phyloP scores from a whole-genome alignment of 345 rosid genomes.

The Cardiospermum halicacabum region DNA sequence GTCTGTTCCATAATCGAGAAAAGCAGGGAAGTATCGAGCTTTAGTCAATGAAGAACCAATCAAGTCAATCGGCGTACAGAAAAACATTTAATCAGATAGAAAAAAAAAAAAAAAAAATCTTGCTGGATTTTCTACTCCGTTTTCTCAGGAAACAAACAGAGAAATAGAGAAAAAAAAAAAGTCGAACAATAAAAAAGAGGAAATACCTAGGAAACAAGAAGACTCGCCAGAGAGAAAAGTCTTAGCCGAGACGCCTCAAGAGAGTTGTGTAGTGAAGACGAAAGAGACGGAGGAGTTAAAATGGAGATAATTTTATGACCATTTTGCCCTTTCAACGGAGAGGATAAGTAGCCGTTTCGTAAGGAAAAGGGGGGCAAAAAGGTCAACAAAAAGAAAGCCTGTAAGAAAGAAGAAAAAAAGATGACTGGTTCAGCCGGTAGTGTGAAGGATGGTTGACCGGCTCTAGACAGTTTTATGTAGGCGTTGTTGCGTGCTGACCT shows the following conservation, averaged over 20 bases:
- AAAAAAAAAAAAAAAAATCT: not conserved
- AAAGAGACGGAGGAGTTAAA: not conserved
- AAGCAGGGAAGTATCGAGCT: not conserved
- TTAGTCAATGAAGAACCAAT: not conserved
- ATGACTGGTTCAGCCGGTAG: constrained; percentile 34
- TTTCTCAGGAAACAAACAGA: constrained; percentile 17
- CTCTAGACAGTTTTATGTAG: not conserved
- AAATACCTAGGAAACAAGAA: not conserved
- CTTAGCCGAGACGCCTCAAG: constrained; percentile 8
- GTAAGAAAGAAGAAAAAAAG: not conserved
- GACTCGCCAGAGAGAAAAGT: constrained; percentile 8
- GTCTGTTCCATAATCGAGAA: not conserved
- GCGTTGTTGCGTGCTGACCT: not conserved
- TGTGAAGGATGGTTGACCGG: constrained; percentile 14
- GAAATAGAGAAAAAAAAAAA: not conserved
- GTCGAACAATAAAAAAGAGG: not conserved
- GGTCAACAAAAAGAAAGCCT: not conserved
- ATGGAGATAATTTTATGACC: not conserved
- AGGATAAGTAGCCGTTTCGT: not conserved
- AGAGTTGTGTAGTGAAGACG: not conserved
- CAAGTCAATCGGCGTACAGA: not conserved
- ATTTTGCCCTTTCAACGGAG: constrained; percentile 9
- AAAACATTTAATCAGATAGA: not conserved
- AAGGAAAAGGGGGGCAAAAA: constrained; percentile 1
- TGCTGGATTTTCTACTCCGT: not conserved